Evolutionary conservation across 2,329 filamentous ascomycete genomes (phyloP).

Genomic region (Cercospora zeae-maydis): DNA sequence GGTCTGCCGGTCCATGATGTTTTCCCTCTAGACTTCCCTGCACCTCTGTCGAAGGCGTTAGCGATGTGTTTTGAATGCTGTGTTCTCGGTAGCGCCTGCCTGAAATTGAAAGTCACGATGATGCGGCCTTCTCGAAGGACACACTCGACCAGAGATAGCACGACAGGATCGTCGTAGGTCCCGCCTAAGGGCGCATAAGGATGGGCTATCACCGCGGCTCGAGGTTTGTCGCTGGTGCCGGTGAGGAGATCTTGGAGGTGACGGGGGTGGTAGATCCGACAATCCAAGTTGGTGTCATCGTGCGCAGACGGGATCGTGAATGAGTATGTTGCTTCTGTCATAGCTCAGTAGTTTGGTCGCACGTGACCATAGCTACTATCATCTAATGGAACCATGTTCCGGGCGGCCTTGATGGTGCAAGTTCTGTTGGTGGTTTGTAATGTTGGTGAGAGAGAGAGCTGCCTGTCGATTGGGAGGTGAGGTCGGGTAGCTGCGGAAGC

Average conservation of each 20-base stretch:
- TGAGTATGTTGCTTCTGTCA: slow-evolving; percentile 30
- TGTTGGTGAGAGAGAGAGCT: neutral
- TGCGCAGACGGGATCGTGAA: slow-evolving; percentile 83
- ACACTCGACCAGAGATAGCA: slow-evolving; percentile 61
- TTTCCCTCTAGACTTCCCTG: slow-evolving; percentile 66
- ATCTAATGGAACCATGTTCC: neutral
- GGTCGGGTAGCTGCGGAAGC: neutral
- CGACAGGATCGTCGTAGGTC: slow-evolving; percentile 75
- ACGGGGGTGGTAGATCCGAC: slow-evolving; percentile 69
- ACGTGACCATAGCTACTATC: neutral
- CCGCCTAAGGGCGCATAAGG: slow-evolving; percentile 89
- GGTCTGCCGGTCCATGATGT: slow-evolving; percentile 85
- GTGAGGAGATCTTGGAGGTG: neutral
- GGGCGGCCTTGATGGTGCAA: neutral
- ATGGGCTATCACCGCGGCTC: slow-evolving; percentile 71
- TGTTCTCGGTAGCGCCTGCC: slow-evolving; percentile 50
- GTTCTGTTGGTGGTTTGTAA: neutral
- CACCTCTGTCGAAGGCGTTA: slow-evolving; percentile 58
- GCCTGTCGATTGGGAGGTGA: neutral
- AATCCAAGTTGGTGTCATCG: slow-evolving; percentile 71
- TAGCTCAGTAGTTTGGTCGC: neutral
- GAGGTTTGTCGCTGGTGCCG: neutral
- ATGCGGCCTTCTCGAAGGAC: slow-evolving; percentile 69
- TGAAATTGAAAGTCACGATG: slow-evolving; percentile 88
- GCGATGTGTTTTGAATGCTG: neutral